These are phyloP conservation scores for Lichtheimia ornata DNA, from an alignment of 371 early-diverging fungal genomes.

Conservation along the genomic window DNA sequence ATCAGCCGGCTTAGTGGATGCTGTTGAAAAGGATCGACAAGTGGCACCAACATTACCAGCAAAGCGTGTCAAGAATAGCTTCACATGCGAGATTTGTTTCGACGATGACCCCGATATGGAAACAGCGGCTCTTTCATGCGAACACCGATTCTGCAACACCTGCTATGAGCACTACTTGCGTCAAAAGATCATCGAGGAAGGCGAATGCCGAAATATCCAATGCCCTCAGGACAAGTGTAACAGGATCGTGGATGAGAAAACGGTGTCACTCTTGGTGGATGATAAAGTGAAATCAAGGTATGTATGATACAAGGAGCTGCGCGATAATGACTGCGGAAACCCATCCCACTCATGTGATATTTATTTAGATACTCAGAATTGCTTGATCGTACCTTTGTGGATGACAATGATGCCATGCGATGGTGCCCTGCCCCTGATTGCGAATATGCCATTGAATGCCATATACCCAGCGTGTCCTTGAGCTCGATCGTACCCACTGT, in stretches of 20 bases:
- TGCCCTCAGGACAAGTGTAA: slow-evolving; percentile 78
- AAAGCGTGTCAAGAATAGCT: slow-evolving; percentile 34
- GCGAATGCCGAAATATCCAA: slow-evolving; percentile 75
- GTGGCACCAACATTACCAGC: slow-evolving; percentile 2
- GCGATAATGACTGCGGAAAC: too few relatives aligned
- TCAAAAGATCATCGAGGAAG: slow-evolving; percentile 82
- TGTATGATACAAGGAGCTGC: slow-evolving; percentile 23
- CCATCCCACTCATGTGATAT: not conserved
- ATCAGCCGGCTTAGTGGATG: slow-evolving; percentile 55
- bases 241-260: slow-evolving; percentile 71
- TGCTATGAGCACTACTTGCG: slow-evolving; percentile 81
- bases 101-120: slow-evolving; percentile 54
- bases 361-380: slow-evolving; percentile 64
- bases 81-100: slow-evolving; percentile 85
- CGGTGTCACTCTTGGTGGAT: slow-evolving; percentile 64
- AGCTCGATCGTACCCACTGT: slow-evolving; percentile 78
- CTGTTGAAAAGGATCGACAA: not conserved
- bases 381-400: slow-evolving; percentile 81
- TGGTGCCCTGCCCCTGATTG: slow-evolving; percentile 96
- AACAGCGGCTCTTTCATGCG: slow-evolving; percentile 70
- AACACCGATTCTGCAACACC: slow-evolving; percentile 77
- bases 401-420: slow-evolving; percentile 69
- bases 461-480: slow-evolving; percentile 62
- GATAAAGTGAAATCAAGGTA: slow-evolving; percentile 52
- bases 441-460: slow-evolving; percentile 86